Percentiles rank a stretch among this genome's conserved stretches.
These are phyloP conservation scores for Harrya chromipes DNA, from an alignment of 768 basidiomycete species.

Conservation along the genomic window DNA sequence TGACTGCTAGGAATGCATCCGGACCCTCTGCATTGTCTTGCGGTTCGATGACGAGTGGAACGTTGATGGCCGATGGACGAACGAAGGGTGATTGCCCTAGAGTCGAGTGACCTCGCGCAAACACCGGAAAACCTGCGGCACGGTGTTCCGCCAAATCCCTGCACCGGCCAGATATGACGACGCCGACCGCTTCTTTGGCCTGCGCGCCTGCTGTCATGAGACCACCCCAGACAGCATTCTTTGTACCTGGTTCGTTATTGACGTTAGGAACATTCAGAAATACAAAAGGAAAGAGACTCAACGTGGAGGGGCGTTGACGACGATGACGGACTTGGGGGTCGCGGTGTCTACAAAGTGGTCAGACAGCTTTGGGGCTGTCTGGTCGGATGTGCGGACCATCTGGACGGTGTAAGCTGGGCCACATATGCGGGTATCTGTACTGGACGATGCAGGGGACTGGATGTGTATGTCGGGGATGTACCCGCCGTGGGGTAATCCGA, in stretches of 20 bases:
- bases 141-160: conserved; percentile 82
- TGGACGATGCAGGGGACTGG: conserved; percentile 38
- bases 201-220: conserved; percentile 87
- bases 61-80: conserved; percentile 71
- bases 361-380: conserved; percentile 56
- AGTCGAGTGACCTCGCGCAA: conserved; percentile 77
- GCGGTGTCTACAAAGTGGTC: conserved; percentile 83
- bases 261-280: conserved; percentile 1
- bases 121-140: conserved; percentile 70
- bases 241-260: conserved; percentile 44
- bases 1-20: conserved; percentile 50
- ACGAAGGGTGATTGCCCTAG: conserved; percentile 85
- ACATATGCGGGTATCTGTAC: conserved; percentile 48
- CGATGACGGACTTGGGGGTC: conserved; percentile 58
- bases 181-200: conserved; percentile 65
- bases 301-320: conserved; percentile 77
- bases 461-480: conserved; percentile 74
- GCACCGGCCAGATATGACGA: conserved; percentile 81
- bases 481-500: conserved; percentile 69
- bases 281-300: conserved; percentile 24
- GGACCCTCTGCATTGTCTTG: conserved; percentile 29
- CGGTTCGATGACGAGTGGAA: conserved; percentile 51
- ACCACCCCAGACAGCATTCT: conserved; percentile 90
- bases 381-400: conserved; percentile 65
- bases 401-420: conserved; percentile 86